Evolutionary conservation across 495 filamentous ascomycete species (phyloP).

Genomic region (Penicillium angulare): DNA sequence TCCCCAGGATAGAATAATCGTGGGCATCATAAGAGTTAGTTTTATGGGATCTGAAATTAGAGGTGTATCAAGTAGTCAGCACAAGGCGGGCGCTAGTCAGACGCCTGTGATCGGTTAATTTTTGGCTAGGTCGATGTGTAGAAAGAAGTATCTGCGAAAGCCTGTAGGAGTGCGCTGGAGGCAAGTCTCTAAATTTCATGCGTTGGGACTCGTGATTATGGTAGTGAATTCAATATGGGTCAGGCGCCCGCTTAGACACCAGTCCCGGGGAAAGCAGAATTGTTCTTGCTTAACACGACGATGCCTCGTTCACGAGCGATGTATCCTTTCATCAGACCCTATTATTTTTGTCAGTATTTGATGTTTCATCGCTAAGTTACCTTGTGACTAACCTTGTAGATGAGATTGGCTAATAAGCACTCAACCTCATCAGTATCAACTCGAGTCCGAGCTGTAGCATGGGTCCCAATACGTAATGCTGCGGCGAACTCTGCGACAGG

Average conservation of each 20-base stretch:
- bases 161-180: too few species aligned
- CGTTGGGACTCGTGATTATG: too few species aligned
- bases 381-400: conserved; percentile 78
- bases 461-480: conserved; percentile 54
- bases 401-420: conserved; percentile 89
- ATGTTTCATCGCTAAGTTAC: background rate
- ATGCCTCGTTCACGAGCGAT: conserved; percentile 86
- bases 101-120: too few species aligned
- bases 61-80: too few species aligned
- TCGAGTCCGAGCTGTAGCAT: conserved; percentile 55
- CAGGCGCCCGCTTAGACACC: conserved; percentile 67
- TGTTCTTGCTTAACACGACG: conserved; percentile 85
- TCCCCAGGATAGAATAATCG: too few species aligned
- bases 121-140: too few species aligned
- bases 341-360: background rate
- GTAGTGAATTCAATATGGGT: background rate
- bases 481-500: conserved; percentile 76
- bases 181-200: too few species aligned
- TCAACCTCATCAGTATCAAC: conserved; percentile 92
- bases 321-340: conserved; percentile 97
- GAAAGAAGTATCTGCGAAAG: too few species aligned
- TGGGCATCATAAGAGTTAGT: too few species aligned
- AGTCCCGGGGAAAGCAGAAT: conserved; percentile 88
- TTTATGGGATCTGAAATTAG: too few species aligned
- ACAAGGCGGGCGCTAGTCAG: too few species aligned